Evolutionary conservation across 305 asterid genomes (phyloP), one percentile per base, ranked within the genome.

Genomic region (Fraxinus latifolia): DNA sequence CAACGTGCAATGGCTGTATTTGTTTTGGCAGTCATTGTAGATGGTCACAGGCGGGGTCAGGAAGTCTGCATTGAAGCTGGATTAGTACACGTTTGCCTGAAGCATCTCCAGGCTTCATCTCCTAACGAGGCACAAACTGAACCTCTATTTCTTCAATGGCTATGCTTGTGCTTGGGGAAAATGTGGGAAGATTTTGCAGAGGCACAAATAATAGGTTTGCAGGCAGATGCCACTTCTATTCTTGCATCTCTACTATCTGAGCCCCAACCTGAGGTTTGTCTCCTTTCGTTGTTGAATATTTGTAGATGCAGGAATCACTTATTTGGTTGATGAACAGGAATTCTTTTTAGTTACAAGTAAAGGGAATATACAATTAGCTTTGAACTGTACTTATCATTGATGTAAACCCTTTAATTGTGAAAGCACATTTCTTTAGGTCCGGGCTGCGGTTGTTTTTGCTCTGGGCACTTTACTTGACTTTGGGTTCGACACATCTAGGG

Each of bases 1-100:
- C 99, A 96, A 88, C 94, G 99, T 73, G 98, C 99, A 74, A 96
- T 96, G 99, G 98, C 98, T 91, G 99, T 97, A 78, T 96, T 96
- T 91, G 99, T 96, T 72, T 88, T 96, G 92, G 98, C 98, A 29
- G 98, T 96, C 83, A 93, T 94, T 87, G 97, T 93, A 79, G 99
- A 96, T 88, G 95, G 98, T 85, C 94, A 94, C 86, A 91, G 95
- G 89, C 87, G 91, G 97, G 99, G 99, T 77, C 98, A 96, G 91
- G 97, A 94, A 87, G 92, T 92, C 80, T 96, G 99, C 87, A 86
- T 89, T 83, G 97, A 92, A 89, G 92, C 97, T 79, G 90, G 85
- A 78, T 90, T 96, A 19, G 83, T 95, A 77, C 91, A 92, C 60
- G 95, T 92, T 53, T 91, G 99, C 87, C 89, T 96, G 86, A 93